Percentiles rank a stretch among this genome's conserved stretches.
Evolutionary conservation across 163 green algal genomes (phyloP).

Genomic region (Coccomyxa subellipsoidea): DNA sequence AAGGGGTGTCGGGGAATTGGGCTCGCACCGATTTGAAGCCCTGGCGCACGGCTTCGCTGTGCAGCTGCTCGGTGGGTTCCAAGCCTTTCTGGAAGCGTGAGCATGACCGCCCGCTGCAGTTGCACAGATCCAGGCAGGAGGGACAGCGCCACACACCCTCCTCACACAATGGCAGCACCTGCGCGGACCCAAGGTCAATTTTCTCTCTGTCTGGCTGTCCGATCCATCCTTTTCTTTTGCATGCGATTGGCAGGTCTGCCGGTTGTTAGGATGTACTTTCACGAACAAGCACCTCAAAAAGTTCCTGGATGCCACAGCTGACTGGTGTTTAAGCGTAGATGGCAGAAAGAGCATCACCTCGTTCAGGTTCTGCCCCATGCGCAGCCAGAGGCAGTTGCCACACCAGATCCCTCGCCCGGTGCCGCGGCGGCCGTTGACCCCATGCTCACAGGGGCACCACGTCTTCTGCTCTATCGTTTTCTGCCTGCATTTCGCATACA

Average conservation of each 20-base stretch:
- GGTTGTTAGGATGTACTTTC: too few relatives aligned
- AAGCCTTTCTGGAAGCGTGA: slow-evolving; percentile 26
- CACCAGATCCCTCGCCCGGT: slow-evolving; percentile 38
- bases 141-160: slow-evolving; percentile 16
- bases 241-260: too few relatives aligned
- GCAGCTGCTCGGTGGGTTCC: slow-evolving; percentile 38
- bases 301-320: too few relatives aligned
- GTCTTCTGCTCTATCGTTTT: slow-evolving; percentile 52
- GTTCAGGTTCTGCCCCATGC: slow-evolving; percentile 52
- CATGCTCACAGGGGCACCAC: slow-evolving; percentile 27
- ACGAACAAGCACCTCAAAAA: too few relatives aligned
- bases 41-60: slow-evolving; percentile 27
- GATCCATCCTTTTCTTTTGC: too few relatives aligned
- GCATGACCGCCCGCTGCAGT: slow-evolving; percentile 48
- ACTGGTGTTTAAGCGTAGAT: too few relatives aligned
- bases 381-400: slow-evolving; percentile 43
- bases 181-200: not conserved
- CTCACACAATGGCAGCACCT: not conserved
- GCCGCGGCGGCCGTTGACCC: slow-evolving; percentile 9
- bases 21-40: slow-evolving; percentile 30
- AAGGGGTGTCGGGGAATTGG: too few relatives aligned
- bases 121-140: slow-evolving; percentile 56
- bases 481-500: slow-evolving; percentile 30
- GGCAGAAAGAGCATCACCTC: slow-evolving; percentile 20
- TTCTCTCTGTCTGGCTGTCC: too few relatives aligned